Evolutionary conservation across 2,329 filamentous ascomycete species (phyloP), one percentile per base, ranked within the genome.

Genomic region (Penicillium capsulatum): DNA sequence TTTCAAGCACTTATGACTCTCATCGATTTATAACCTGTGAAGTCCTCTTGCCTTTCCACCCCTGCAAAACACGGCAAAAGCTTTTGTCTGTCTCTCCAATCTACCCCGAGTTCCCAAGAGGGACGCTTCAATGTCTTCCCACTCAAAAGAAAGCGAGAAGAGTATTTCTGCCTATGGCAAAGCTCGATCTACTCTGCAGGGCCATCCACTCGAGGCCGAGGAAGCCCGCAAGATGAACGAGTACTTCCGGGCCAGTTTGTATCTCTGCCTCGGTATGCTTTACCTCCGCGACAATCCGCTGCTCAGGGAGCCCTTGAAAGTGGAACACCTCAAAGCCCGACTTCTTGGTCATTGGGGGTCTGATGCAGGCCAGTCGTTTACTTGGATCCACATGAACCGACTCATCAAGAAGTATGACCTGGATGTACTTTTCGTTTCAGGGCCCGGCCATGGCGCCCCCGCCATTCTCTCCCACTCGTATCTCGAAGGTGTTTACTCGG

Each of bases 361-460:
- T 2, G 84, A 85, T 34, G 81, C 85, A n/a, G 85, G 84, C 10
- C 85, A 89, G 64, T 81, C 83, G 42, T 89, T 90, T 65, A 85
- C 83, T 22, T 89, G 81, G 63, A 85, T 88, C 69, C 84, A 89
- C 67, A 84, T 87, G 73, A 89, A 89, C 65, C 81, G 84, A 22
- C 69, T 89, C 43, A 87, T 89, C 72, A 87, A 84, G 64, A 89
- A 88, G 65, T 84, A 87, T 56, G 77, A 86, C 48, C 68, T 89
- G 34, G 75, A 90, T 55, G 74, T 78, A 19, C 73, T 86, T 51
- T 89, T 86, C 60, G 71, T 90, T 42, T 86, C 83, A 2, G 85
- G 85, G 4, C 85, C 85, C 0, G 85, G 85, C 28, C 85, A 90
- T 52, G 85, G 85, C 40, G 85, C 85, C 1, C 85, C 85, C 0